Evolutionary conservation across 371 early-diverging fungal species (phyloP), one percentile per base, ranked within the genome.

Genomic region (Fennellomyces sp.): DNA sequence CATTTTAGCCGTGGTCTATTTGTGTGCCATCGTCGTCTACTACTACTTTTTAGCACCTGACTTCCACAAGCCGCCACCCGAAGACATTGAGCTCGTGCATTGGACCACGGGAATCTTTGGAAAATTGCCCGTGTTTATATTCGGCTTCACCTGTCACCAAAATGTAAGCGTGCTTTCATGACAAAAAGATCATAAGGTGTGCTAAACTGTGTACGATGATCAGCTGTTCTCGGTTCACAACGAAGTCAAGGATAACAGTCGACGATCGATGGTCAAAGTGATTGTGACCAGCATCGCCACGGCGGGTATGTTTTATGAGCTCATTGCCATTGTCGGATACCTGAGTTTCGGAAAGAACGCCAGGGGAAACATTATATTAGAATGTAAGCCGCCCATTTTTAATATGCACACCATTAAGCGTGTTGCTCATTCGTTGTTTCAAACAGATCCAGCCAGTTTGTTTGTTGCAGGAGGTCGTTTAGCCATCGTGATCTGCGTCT

Each of bases 91-190:
- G 39, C 77, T 80, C 53, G 62, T 92, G n/a, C 72, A 78, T 21
- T 57, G 91, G 12, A 63, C 84, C 5, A 70, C 75, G 12, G 72
- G 81, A 5, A 93, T 97, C 69, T 87, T 98, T 55, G 83, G 84
- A 17, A 86, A 87, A 6, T 70, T 99, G 28, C 99, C 99, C 3
- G 94, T 99, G 42, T 98, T 99, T 82, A 94, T 99, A 19, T 99
- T 99, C 85, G 93, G 95, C 23, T 99, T 99, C 65, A 86, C 88
- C 15, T 86, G 98, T 69, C 98, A 97, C 69, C 96, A 96, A 71
- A 97, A 97, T 76, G 90, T 91, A 74, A 77, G 81, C 56, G 2
- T 5, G 28, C 3, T 15, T 17, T 15, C 17, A 28, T 29, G 19
- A 47, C 10, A 39, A 50, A 27, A 27, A 30, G 36, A 31, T 41